Evolutionary conservation across 176 grass and related monocot species (phyloP), one percentile per base, ranked within the genome.

Genomic region (Oryza punctata): DNA sequence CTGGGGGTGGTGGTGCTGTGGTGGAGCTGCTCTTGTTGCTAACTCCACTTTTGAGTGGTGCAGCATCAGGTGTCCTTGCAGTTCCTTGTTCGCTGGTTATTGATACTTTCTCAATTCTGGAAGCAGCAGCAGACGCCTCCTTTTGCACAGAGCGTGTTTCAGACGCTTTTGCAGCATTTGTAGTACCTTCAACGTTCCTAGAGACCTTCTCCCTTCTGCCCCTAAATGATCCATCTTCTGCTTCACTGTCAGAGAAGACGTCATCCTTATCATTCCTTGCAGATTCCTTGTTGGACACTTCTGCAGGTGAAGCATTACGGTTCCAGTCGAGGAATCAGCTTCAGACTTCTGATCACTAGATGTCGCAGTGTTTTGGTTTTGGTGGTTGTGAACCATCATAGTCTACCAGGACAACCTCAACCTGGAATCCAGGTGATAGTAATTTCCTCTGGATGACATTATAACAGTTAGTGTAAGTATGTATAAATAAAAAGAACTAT

Each of bases 401-500:
- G 74, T 96, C 89, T 77, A 94, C 89, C 9, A 96, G 88, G 38
- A 99, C 96, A 37, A 99, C 74, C 82, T 99, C 96, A 28, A 99
- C 74, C 73, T 96, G 91, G 90, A 99, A 96, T 19, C 91, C 93
- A 72, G 96, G 93, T 78, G 93, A 99, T 0, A 89, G 93, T 46
- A 99, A 81, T 80, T 99, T 99, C 77, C 96, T 96, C 96, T 99
- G 89, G 27, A 91, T 46, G 63, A 81, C 54, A 86, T 81, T 84
- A 83, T 72, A 15, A n/a, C 15, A 63, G 16, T 82, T 76, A 85
- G n/a, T 69, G 12, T 76, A 23, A 21, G 52, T n/a, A 8, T 57
- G 47, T 18, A 18, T 10, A 3, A 33, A 81, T 68, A 52, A 54
- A 68, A 69, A 67, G 0, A 76, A 47, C 2, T 69, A 10, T 35